Conservation (phyloP, 2,329 filamentous ascomycete genomes). For the Ophiocordyceps unilateralis region DNA sequence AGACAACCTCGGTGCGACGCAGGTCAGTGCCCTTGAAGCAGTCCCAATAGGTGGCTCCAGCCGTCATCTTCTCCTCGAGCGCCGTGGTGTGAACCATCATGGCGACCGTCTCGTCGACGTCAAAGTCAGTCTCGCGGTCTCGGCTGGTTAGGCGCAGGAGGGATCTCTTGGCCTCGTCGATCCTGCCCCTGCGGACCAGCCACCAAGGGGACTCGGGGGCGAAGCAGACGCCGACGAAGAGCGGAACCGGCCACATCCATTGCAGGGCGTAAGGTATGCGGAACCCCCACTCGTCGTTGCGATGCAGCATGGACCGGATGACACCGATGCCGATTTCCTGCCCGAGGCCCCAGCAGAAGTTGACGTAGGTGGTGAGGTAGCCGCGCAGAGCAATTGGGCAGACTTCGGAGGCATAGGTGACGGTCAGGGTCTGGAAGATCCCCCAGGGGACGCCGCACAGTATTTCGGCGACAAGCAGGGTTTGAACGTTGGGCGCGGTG, state of each 20-base stretch:
- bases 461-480: slow-evolving; percentile 43
- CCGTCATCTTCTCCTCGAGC: slow-evolving; percentile 58
- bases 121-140: slow-evolving; percentile 50
- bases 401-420: slow-evolving; percentile 55
- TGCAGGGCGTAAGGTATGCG: slow-evolving; percentile 56
- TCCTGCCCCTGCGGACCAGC: slow-evolving; percentile 50
- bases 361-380: slow-evolving; percentile 58
- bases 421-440: slow-evolving; percentile 40
- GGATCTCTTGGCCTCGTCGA: slow-evolving; percentile 48
- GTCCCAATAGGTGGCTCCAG: slow-evolving; percentile 59
- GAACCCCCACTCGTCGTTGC: slow-evolving; percentile 51
- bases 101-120: slow-evolving; percentile 68
- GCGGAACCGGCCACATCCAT: slow-evolving; percentile 61
- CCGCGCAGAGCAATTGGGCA: slow-evolving; percentile 56
- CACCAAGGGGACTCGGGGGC: slow-evolving; percentile 60
- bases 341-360: slow-evolving; percentile 64
- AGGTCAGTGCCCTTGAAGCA: slow-evolving; percentile 69
- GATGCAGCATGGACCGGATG: slow-evolving; percentile 48
- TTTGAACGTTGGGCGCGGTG: slow-evolving; percentile 41
- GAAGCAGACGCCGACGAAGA: slow-evolving; percentile 47
- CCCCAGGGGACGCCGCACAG: slow-evolving; percentile 46
- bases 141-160: slow-evolving; percentile 48
- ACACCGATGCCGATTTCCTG: slow-evolving; percentile 60
- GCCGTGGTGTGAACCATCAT: slow-evolving; percentile 89
- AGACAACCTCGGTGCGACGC: slow-evolving; percentile 57